These are phyloP conservation scores for Kwoniella heveanensis DNA, from an alignment of 768 basidiomycete species.

Conservation along the genomic window DNA sequence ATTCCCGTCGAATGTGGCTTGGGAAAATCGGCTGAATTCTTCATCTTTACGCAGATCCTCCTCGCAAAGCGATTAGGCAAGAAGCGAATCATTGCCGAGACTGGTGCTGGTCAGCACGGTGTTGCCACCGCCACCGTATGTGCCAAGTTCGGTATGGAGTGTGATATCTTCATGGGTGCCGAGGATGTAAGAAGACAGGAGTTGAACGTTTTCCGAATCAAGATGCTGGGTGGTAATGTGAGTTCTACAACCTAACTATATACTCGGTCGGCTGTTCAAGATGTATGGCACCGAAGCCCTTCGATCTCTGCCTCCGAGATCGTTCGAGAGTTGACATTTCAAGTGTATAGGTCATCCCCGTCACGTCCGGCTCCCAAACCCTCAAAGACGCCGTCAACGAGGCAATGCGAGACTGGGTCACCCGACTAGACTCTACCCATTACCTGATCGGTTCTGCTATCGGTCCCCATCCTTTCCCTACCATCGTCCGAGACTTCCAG, in stretches of 20 bases:
- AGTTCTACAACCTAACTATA: slow-evolving; percentile 6
- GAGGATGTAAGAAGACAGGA: slow-evolving; percentile 96
- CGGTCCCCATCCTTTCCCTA: slow-evolving; percentile 98
- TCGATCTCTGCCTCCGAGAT: too few species aligned
- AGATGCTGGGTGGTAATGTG: slow-evolving; percentile 88
- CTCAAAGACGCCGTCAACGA: slow-evolving; percentile 99
- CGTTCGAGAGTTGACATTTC: neutral
- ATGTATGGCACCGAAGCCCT: too few species aligned
- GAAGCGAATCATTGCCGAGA: slow-evolving; percentile 96
- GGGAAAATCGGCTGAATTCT: neutral
- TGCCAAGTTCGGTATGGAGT: slow-evolving; percentile 92
- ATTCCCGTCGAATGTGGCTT: neutral
- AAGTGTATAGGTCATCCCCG: slow-evolving; percentile 79
- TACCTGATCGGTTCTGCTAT: slow-evolving; percentile 97
- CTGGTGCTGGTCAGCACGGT: slow-evolving; percentile 97
- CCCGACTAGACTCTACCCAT: slow-evolving; percentile 88
- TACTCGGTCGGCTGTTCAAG: too few species aligned
- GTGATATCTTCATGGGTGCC: slow-evolving; percentile 95
- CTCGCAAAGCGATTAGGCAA: slow-evolving; percentile 93
- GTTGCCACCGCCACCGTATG: slow-evolving; percentile 98
- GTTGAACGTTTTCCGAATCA: slow-evolving; percentile 95
- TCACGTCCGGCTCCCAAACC: slow-evolving; percentile 88
- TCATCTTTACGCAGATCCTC: slow-evolving; percentile 65
- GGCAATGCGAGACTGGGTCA: slow-evolving; percentile 98
- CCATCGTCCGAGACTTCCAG: slow-evolving; percentile 98